phyloP scores from a whole-genome alignment of 345 rosid species.

The Brassica cretica region DNA sequence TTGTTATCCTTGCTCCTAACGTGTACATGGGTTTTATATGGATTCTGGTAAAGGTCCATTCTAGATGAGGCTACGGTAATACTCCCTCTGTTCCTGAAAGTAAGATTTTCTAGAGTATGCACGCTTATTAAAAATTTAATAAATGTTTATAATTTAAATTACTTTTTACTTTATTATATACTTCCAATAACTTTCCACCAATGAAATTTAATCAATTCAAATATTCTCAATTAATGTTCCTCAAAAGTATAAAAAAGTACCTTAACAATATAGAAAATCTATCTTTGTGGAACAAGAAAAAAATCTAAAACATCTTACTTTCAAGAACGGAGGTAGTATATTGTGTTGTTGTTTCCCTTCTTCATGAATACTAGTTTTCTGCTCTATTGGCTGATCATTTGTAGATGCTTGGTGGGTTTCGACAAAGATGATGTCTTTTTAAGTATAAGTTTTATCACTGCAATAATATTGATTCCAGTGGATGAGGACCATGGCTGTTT shows the following conservation, averaged over 20 bases:
- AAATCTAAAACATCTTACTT: no score
- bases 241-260: no score
- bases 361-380: not conserved
- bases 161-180: no score
- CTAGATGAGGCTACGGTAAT: not conserved
- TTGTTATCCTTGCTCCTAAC: conserved; percentile 22
- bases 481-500: not conserved
- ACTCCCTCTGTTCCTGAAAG: no score
- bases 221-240: no score
- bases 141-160: no score
- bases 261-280: no score
- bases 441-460: not conserved
- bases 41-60: not conserved
- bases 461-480: not conserved
- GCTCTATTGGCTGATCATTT: not conserved
- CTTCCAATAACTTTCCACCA: no score
- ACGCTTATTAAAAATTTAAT: no score
- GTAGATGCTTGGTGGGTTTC: not conserved
- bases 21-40: not conserved
- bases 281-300: no score
- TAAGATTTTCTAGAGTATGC: no score
- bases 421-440: conserved; percentile 9
- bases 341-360: not conserved
- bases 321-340: not conserved
- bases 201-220: no score